Conservation (phyloP, 345 rosid genomes). For the Citrus hindsii region DNA sequence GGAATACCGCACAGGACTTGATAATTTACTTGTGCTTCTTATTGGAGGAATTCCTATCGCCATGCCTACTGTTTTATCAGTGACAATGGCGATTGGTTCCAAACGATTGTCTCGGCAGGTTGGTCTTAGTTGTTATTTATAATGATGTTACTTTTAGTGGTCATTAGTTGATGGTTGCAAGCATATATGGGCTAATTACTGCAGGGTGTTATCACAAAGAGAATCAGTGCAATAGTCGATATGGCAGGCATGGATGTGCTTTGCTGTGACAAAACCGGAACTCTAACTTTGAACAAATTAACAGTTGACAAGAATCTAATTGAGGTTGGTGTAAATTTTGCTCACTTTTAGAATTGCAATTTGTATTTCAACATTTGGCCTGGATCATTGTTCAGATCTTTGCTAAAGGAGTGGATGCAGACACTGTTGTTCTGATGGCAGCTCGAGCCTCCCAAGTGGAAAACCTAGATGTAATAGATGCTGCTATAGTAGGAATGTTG, state of each 20-base stretch:
- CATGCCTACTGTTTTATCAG: constrained; percentile 68
- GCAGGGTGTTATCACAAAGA: constrained; percentile 67
- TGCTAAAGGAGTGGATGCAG: constrained; percentile 44
- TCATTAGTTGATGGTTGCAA: background rate
- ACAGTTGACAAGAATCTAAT: constrained; percentile 56
- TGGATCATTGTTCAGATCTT: constrained; percentile 30
- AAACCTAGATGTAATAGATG: constrained; percentile 64
- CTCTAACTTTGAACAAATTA: constrained; percentile 61
- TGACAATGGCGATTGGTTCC: constrained; percentile 69
- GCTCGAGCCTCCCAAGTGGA: constrained; percentile 62
- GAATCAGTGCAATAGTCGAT: constrained; percentile 76
- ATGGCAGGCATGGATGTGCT: constrained; percentile 77
- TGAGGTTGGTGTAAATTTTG: constrained; percentile 34
- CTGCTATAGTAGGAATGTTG: constrained; percentile 59
- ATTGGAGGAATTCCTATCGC: constrained; percentile 77
- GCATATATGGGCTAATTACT: background rate
- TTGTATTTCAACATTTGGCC: background rate
- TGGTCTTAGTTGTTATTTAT: constrained; percentile 1
- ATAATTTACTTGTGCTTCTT: constrained; percentile 64
- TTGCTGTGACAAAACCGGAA: constrained; percentile 70
- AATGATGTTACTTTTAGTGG: background rate
- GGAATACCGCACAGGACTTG: constrained; percentile 80
- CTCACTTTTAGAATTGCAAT: background rate
- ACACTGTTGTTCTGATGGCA: constrained; percentile 54
- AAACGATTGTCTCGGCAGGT: constrained; percentile 65